A percentile compares a stretch with the other conserved stretches of the same genome.
Evolutionary conservation across 805 yeast species (phyloP).

Genomic region (Schizosaccharomyces japonicus): DNA sequence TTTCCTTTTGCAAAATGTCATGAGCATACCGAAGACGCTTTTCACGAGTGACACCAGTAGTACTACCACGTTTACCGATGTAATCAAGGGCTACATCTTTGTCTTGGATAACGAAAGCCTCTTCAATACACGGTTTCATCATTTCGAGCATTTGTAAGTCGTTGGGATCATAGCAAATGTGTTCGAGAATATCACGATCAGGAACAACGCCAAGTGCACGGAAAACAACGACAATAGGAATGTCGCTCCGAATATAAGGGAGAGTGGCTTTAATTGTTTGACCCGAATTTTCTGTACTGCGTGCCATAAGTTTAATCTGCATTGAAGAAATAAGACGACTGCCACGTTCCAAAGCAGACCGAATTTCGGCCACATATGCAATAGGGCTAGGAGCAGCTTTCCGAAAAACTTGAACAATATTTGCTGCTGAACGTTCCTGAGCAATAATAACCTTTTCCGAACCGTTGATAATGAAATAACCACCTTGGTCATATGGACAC

Average conservation of each 20-base stretch:
- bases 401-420: conserved; percentile 92
- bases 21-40: conserved; percentile 95
- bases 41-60: conserved; percentile 84
- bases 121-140: conserved; percentile 97
- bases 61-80: conserved; percentile 95
- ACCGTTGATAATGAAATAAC: conserved; percentile 93
- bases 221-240: conserved; percentile 89
- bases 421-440: conserved; percentile 95
- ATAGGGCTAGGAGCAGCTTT: conserved; percentile 94
- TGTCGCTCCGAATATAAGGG: conserved; percentile 89
- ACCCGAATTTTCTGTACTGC: conserved; percentile 39
- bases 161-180: conserved; percentile 86
- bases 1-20: conserved; percentile 86
- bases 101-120: conserved; percentile 93
- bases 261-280: conserved; percentile 58
- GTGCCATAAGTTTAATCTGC: conserved; percentile 77
- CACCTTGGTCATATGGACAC: conserved; percentile 99
- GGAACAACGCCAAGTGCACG: conserved; percentile 97
- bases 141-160: conserved; percentile 99
- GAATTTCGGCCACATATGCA: conserved; percentile 84
- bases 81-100: conserved; percentile 93
- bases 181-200: conserved; percentile 95
- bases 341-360: conserved; percentile 93
- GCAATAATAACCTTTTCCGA: conserved; percentile 96
- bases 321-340: conserved; percentile 79